Conservation (phyloP, 1,284 basidiomycete genomes). For the Puccinia novopanici region DNA sequence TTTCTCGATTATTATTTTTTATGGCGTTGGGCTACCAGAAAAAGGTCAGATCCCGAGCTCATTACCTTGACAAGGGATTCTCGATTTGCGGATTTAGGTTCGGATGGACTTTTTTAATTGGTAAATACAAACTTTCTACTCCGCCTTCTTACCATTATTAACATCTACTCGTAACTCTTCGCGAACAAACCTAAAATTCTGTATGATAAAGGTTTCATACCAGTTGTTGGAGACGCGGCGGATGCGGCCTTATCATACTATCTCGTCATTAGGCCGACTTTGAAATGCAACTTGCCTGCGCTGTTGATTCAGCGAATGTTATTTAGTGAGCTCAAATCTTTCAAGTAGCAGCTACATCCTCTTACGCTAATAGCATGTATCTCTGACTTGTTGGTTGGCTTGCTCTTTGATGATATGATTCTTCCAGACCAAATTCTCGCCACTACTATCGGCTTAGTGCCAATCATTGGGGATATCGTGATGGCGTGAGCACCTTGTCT, state of each 20-base stretch:
- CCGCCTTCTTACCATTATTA: background rate
- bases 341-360: background rate
- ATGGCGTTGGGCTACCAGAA: background rate
- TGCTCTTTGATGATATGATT: conserved; percentile 49
- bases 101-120: conserved; percentile 56
- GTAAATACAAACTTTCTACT: background rate
- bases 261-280: conserved; percentile 48
- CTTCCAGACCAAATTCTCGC: conserved; percentile 57
- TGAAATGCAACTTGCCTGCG: conserved; percentile 51
- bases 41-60: conserved; percentile 37
- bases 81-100: conserved; percentile 57
- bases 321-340: conserved; percentile 18
- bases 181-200: background rate
- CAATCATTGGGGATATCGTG: conserved; percentile 58
- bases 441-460: conserved; percentile 57
- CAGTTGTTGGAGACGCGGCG: conserved; percentile 48
- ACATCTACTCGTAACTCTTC: background rate
- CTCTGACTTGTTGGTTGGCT: background rate
- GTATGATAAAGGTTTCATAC: conserved; percentile 55
- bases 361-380: background rate
- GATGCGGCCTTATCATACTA: conserved; percentile 51
- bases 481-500: conserved; percentile 53
- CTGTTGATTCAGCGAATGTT: conserved; percentile 38
- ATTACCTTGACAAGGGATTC: conserved; percentile 52
- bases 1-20: no score